These are phyloP conservation scores for Chenopodium formosanum DNA, from an alignment of 148 eudicot species.

Conservation along the genomic window DNA sequence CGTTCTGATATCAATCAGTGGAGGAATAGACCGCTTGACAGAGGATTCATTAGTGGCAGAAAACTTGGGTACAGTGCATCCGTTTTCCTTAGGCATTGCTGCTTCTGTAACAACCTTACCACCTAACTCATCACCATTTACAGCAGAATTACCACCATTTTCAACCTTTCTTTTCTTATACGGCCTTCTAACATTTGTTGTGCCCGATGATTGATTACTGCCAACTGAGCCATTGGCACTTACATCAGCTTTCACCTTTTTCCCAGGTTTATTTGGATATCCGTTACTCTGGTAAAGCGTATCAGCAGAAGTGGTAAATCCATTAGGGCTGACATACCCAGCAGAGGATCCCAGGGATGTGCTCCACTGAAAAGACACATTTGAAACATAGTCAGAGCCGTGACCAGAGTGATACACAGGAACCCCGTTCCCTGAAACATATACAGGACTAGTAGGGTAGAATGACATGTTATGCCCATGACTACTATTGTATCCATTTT, in stretches of 20 bases:
- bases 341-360: slow-evolving; percentile 52
- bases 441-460: slow-evolving; percentile 44
- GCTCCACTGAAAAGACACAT: slow-evolving; percentile 76
- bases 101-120: slow-evolving; percentile 38
- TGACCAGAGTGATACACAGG: slow-evolving; percentile 67
- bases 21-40: slow-evolving; percentile 43
- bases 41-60: slow-evolving; percentile 30
- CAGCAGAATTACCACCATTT: slow-evolving; percentile 25
- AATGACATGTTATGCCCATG: slow-evolving; percentile 54
- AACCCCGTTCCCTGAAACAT: slow-evolving; percentile 53
- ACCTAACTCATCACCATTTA: slow-evolving; percentile 33
- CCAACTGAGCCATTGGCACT: slow-evolving; percentile 43
- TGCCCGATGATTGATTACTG: slow-evolving; percentile 31
- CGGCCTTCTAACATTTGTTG: slow-evolving; percentile 56
- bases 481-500: slow-evolving; percentile 57
- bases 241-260: slow-evolving; percentile 24
- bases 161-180: slow-evolving; percentile 74
- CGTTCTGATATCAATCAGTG: slow-evolving; percentile 63
- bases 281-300: slow-evolving; percentile 41
- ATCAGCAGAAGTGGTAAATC: slow-evolving; percentile 36
- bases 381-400: slow-evolving; percentile 61
- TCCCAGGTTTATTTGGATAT: slow-evolving; percentile 39
- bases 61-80: slow-evolving; percentile 40
- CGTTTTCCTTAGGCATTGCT: slow-evolving; percentile 39
- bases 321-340: slow-evolving; percentile 51